Base-by-base conservation (phyloP, 2,329 filamentous ascomycete species). In the Aspergillus hiratsukae region DNA sequence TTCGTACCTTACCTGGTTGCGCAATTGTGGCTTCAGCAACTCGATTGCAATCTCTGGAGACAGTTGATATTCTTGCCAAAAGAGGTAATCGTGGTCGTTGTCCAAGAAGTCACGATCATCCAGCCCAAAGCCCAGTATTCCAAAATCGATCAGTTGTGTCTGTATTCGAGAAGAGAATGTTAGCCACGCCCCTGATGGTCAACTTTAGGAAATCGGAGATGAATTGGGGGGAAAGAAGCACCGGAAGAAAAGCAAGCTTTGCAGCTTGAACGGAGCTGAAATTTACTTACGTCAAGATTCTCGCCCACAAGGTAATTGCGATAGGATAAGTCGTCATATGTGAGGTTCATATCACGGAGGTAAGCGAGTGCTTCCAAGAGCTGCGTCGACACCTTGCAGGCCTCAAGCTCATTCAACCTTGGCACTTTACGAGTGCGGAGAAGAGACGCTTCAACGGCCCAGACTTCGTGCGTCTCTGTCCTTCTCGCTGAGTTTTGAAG, bases 221-320 rank as follows among this genome's bases (percentile, higher is more conserved):
- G 46, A 28, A 28, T 17, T 28, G 6, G 46, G 46, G 5, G 11
- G 1, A 35, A 31, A 25, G 25, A 27, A 9, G n/a, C 3, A n/a
- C 10, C 6, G 5, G 4, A 43, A 27, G 29, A 25, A 17, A 17
- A 37, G 31, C 31, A 37, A 37, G 14, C 31, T 14, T 35, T 35
- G 31, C 31, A 17, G 14, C 14, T 37, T 17, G 14, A 23, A 23
- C 21, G 5, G 11, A 23, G 14, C 4, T 23, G 21, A 14, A 23
- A 25, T 23, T 46, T 17, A 46, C 43, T 46, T 46, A 46, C 43
- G 3, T 46, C 66, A 4, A 70, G 59, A 21, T 66, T 43, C 43
- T 63, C 57, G 52, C 69, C 66, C 11, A 72, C 51, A 4, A 71
- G n/a, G 41, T 66, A 71, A 55, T 72, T 72, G 9, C 57, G 50